Base-by-base conservation (phyloP, 257 asterid species). In the Fraxinus cuspidata region DNA sequence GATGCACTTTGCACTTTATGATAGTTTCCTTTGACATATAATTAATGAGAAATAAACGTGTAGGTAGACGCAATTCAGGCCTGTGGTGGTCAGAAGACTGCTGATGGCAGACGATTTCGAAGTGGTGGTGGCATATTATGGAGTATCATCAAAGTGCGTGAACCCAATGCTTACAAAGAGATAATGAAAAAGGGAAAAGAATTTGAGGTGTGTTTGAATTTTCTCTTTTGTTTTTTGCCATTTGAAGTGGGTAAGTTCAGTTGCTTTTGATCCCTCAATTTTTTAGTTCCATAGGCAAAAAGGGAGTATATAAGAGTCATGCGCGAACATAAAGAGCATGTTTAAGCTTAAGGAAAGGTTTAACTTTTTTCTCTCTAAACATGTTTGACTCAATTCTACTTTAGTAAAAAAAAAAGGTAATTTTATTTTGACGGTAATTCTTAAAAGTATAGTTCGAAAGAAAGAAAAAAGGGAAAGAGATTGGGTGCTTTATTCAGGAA, bases 1-100 rank as follows among this genome's bases (percentile, higher is more conserved):
- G 28, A 60, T 19, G 7, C 4, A 16, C 13, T 67, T 74, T 66
- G 8, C 44, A 31, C 53, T 74, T 70, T 11, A 25, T 42, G 37
- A 38, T 72, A 21, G 56, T 65, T 67, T 73, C 76, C 35, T 28
- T 69, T 19, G 16, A 6, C 34, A 66, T 47, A 70, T 60, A 73
- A 19, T 69, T 79, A 76, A 80, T 16, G 11, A 74, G 53, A 31
- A 51, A n/a, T 23, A 67, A 79, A 65, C 53, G 19, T 87, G 81
- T 84, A 93, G 99, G 98, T 96, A 74, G 96, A 93, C 75, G 99
- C 97, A 68, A 90, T 96, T 83, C 98, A 87, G 87, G 88, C 90
- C 68, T 93, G 97, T 87, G 99, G 98, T 35, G 98, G 99, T 40
- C 97, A 96, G 85, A 92, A 89, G 86, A 92, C 96, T 40, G 81